Percentiles rank a stretch among this genome's conserved stretches.
These are phyloP conservation scores for Phytophthora pseudosyringae DNA, from an alignment of 352 stramenopile genomes.

Conservation along the genomic window DNA sequence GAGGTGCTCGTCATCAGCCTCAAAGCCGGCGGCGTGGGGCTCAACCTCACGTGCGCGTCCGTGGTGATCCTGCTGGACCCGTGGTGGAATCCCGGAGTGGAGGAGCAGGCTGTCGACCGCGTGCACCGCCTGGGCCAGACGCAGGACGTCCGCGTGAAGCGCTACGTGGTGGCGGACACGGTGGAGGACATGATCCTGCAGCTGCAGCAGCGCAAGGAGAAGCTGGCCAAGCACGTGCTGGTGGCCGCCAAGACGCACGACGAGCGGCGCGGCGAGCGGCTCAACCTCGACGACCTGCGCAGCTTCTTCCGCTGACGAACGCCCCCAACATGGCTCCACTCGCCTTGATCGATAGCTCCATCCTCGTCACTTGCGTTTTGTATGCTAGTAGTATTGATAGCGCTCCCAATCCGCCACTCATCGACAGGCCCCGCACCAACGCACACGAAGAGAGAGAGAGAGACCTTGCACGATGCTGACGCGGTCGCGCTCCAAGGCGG, in stretches of 20 bases:
- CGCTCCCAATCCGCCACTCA: constrained; percentile 5
- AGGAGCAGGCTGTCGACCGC: constrained; percentile 95
- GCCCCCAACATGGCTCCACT: constrained; percentile 18
- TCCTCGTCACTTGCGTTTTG: constrained; percentile 2
- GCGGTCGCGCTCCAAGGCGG: constrained; percentile 63
- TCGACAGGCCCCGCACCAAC: not conserved
- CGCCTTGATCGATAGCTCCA: not conserved
- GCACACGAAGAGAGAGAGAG: not conserved
- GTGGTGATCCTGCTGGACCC: constrained; percentile 91
- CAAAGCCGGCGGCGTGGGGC: constrained; percentile 88
- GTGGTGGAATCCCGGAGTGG: constrained; percentile 95
- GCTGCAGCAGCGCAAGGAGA: constrained; percentile 90
- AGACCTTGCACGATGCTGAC: constrained; percentile 60
- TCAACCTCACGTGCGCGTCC: constrained; percentile 92
- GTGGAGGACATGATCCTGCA: constrained; percentile 93
- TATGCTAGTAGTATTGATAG: constrained; percentile 4
- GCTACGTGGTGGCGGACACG: constrained; percentile 89
- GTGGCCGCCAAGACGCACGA: constrained; percentile 51
- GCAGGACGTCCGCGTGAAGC: constrained; percentile 87
- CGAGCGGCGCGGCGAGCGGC: constrained; percentile 44
- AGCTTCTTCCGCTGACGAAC: constrained; percentile 60
- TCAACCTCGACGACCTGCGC: constrained; percentile 75
- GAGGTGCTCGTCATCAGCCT: constrained; percentile 90
- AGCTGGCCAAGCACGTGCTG: constrained; percentile 86
- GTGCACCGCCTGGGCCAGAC: constrained; percentile 91